phyloP scores from a whole-genome alignment of 805 yeast genomes.

The Wickerhamiella lipophila region DNA sequence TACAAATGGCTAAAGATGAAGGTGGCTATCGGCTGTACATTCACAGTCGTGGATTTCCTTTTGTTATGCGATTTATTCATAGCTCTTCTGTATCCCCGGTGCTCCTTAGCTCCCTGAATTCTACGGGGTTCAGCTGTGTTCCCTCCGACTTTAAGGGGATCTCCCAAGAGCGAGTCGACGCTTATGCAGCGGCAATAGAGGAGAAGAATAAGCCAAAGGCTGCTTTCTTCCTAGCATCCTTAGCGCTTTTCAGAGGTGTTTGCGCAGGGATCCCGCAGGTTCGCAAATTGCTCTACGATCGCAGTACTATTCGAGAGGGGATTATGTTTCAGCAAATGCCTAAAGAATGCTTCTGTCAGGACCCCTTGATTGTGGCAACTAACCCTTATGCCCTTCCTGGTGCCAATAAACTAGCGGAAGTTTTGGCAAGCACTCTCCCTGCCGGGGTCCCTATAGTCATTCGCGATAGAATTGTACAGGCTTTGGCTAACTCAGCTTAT shows the following conservation, averaged over 20 bases:
- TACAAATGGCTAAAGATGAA: slow-evolving; percentile 38
- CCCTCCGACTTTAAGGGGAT: slow-evolving; percentile 1
- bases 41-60: slow-evolving; percentile 66
- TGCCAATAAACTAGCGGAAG: slow-evolving; percentile 41
- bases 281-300: slow-evolving; percentile 53
- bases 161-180: background rate
- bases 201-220: slow-evolving; percentile 1
- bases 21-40: slow-evolving; percentile 55
- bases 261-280: slow-evolving; percentile 41
- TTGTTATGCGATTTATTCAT: slow-evolving; percentile 46
- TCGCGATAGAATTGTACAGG: slow-evolving; percentile 48
- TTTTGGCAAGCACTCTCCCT: slow-evolving; percentile 49
- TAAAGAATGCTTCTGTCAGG: slow-evolving; percentile 44
- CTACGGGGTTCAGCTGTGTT: slow-evolving; percentile 8
- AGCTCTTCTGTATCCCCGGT: background rate
- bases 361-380: slow-evolving; percentile 58
- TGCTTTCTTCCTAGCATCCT: slow-evolving; percentile 6
- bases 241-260: slow-evolving; percentile 3
- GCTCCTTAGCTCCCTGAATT: background rate
- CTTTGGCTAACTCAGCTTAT: slow-evolving; percentile 60
- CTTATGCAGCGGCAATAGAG: background rate
- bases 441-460: slow-evolving; percentile 47
- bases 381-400: slow-evolving; percentile 59
- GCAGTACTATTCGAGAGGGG: slow-evolving; percentile 73
- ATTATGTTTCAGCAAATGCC: slow-evolving; percentile 52